Evolutionary conservation across 371 early-diverging fungal genomes (phyloP), one percentile per base, ranked within the genome.

Genomic region (Haplosporangium sp.): DNA sequence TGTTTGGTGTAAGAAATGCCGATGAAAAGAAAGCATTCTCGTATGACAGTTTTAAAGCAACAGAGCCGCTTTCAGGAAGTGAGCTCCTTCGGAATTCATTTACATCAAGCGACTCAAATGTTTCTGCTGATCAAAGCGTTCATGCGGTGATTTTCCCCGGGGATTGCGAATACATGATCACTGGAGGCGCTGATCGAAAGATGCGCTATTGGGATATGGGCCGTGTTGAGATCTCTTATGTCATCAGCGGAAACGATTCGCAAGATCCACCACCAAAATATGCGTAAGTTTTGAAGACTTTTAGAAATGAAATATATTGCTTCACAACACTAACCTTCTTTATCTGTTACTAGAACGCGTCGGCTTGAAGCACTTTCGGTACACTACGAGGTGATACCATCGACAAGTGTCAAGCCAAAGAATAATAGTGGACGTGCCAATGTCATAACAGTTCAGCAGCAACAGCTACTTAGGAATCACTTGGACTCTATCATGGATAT

Each of bases 121-220:
- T 82, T 7, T 73, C 84, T 4, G 68, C 85, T 7, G 90, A 90
- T 47, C 86, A 88, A 67, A 87, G 89, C 3, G 85, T 90, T 5
- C 84, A 87, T 11, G 88, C 91, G 0, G 76, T 92, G 20, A 84
- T 87, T 13, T 87, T 87, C 35, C 86, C 89, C 2, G 65, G 82
- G 0, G 88, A 90, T 19, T 85, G 87, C 42, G 85, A 89, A 13
- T 93, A 88, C 69, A 87, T 97, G 84, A 82, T 96, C 42, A 91
- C 95, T 0, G 95, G 88, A 10, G 96, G 96, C 2, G 88, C 92
- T 0, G 97, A 96, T 81, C 88, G 94, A 34, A 93, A 92, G 78
- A 86, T 97, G 19, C 84, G 96, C 37, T 94, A 91, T 69, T 95
- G 96, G 95, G 93, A 96, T 73, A 85, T 86, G 10, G 77, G 83